Evolutionary conservation across 192 early-diverging fungal genomes (phyloP).

Genomic region (Dissophora ornata): DNA sequence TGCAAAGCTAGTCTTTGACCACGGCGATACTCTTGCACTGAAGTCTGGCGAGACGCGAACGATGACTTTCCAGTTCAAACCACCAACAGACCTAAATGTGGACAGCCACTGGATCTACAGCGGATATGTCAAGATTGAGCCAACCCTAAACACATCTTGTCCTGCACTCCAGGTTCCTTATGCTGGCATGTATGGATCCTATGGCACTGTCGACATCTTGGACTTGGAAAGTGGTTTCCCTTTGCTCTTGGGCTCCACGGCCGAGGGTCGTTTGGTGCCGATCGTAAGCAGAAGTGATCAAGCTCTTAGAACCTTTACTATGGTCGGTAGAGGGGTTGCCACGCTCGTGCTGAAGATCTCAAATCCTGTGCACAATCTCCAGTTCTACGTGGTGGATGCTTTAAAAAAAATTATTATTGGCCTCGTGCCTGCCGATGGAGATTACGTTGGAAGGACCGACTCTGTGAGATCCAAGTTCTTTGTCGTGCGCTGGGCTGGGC

Average conservation of each 20-base stretch:
- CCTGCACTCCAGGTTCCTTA: conserved; percentile 39
- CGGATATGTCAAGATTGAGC: conserved; percentile 13
- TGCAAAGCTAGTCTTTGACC: conserved; percentile 41
- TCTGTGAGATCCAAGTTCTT: conserved; percentile 32
- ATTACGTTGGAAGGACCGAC: conserved; percentile 37
- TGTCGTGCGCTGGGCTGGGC: conserved; percentile 16
- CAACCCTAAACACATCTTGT: conserved; percentile 1
- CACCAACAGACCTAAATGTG: conserved; percentile 37
- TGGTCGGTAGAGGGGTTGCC: conserved; percentile 11
- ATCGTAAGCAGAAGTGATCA: background rate
- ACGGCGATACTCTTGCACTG: conserved; percentile 15
- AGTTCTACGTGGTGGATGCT: conserved; percentile 20
- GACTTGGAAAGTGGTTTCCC: conserved; percentile 34
- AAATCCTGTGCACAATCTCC: conserved; percentile 27
- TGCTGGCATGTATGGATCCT: conserved; percentile 48
- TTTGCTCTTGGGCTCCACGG: conserved; percentile 18
- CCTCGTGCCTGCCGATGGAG: conserved; percentile 20
- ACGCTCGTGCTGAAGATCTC: conserved; percentile 34
- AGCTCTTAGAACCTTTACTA: conserved; percentile 10
- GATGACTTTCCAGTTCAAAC: conserved; percentile 50
- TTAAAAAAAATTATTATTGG: conserved; percentile 10
- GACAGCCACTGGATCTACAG: conserved; percentile 38
- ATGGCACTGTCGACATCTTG: conserved; percentile 40
- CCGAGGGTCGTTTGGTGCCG: conserved; percentile 18
- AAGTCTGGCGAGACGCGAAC: conserved; percentile 24